These are phyloP conservation scores for Solanum acaule DNA, from an alignment of 257 asterid genomes.

Conservation along the genomic window DNA sequence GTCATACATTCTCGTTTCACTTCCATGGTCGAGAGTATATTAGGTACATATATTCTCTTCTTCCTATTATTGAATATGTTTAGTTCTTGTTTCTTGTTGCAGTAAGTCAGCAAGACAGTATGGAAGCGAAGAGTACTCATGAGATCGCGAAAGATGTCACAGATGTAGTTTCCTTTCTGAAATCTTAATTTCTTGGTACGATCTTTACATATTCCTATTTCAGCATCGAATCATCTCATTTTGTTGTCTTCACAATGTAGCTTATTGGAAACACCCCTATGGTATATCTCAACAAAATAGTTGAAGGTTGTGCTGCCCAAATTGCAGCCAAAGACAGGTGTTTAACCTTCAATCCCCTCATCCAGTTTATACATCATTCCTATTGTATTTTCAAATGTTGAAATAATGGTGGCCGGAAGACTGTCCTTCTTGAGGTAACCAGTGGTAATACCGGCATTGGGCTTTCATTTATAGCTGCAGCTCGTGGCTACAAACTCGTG, in stretches of 20 bases:
- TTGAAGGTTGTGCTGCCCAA: too few relatives aligned
- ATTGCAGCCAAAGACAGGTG: too few relatives aligned
- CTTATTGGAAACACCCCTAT: too few relatives aligned
- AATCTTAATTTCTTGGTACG: not conserved
- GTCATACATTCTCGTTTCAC: not conserved
- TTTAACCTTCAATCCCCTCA: too few relatives aligned
- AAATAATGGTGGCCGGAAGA: slow-evolving; percentile 15
- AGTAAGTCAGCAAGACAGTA: not conserved
- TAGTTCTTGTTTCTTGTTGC: slow-evolving; percentile 1
- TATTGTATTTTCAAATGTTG: not conserved
- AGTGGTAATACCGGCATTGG: slow-evolving; percentile 46
- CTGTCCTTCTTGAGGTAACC: slow-evolving; percentile 33
- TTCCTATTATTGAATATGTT: not conserved
- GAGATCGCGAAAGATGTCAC: slow-evolving; percentile 26
- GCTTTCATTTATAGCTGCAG: slow-evolving; percentile 35
- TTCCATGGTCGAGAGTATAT: not conserved
- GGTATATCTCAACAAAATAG: too few relatives aligned
- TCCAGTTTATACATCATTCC: not conserved
- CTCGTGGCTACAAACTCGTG: slow-evolving; percentile 33
- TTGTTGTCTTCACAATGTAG: not conserved
- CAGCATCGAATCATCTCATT: too few relatives aligned
- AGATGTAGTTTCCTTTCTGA: slow-evolving; percentile 13
- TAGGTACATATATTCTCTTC: not conserved
- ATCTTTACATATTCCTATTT: not conserved
- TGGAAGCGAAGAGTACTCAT: slow-evolving; percentile 11